A percentile compares a stretch with the other conserved stretches of the same genome.
Evolutionary conservation across 176 grass and related monocot genomes (phyloP).

Genomic region (Cenchrus fungigraminus): DNA sequence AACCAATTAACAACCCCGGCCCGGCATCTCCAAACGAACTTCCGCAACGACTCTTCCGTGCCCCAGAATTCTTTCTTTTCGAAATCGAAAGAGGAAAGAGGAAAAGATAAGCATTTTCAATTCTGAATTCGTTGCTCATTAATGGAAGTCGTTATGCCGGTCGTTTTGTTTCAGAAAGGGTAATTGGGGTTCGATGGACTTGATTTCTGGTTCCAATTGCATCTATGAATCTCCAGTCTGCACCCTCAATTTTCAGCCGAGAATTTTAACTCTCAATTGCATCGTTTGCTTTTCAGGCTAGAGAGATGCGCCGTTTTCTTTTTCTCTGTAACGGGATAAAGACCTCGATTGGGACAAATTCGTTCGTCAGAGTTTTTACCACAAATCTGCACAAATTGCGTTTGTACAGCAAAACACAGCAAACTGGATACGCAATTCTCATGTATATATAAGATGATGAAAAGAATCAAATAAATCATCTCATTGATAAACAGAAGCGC

Average conservation of each 20-base stretch:
- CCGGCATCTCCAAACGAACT: background rate
- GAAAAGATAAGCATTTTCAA: too few relatives aligned
- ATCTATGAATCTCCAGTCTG: too few relatives aligned
- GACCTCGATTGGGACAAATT: background rate
- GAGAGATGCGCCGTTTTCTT: background rate
- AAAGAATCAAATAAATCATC: conserved; percentile 73
- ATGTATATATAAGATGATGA: background rate
- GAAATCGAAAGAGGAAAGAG: background rate
- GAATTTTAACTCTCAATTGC: background rate
- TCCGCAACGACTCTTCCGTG: background rate
- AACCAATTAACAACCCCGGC: background rate
- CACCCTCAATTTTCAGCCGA: background rate
- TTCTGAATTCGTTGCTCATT: background rate
- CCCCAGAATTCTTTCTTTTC: background rate
- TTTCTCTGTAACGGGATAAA: background rate
- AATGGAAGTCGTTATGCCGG: background rate
- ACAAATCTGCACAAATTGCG: background rate
- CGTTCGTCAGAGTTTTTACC: too few relatives aligned
- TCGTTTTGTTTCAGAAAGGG: background rate
- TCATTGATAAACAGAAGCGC: conserved; percentile 35
- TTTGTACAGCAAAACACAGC: background rate
- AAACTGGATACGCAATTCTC: background rate
- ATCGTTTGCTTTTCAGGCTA: too few relatives aligned
- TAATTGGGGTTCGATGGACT: background rate
- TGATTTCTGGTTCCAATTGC: background rate